A percentile compares a stretch with the other conserved stretches of the same genome.
Evolutionary conservation across 257 asterid genomes (phyloP).

Genomic region (Scutellaria baicalensis): DNA sequence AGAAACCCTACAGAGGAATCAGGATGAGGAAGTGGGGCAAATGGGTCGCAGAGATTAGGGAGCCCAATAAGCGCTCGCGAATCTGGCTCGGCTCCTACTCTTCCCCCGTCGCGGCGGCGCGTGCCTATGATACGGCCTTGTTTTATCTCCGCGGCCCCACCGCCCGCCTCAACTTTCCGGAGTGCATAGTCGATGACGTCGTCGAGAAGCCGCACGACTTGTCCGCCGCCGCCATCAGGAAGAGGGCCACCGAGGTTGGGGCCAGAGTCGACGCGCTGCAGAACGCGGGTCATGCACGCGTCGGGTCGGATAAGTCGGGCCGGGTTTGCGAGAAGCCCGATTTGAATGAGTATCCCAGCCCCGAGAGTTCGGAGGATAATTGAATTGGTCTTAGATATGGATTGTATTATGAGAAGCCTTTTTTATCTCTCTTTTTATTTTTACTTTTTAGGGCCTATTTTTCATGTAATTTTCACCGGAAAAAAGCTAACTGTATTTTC

Average conservation of each 20-base stretch:
- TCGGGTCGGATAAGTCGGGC: neutral
- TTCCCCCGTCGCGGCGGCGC: constrained; percentile 85
- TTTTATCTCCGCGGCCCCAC: constrained; percentile 74
- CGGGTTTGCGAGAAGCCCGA: constrained; percentile 52
- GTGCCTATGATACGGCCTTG: constrained; percentile 88
- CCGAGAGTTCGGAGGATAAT: constrained; percentile 53
- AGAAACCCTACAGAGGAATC: constrained; percentile 75
- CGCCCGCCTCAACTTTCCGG: constrained; percentile 86
- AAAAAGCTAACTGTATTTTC: constrained; percentile 12
- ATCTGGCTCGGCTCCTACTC: constrained; percentile 90
- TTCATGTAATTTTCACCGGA: constrained; percentile 9
- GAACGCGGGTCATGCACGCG: constrained; percentile 1
- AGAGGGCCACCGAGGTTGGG: constrained; percentile 81
- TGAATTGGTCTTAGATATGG: constrained; percentile 9
- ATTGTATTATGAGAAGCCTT: neutral
- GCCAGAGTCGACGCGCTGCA: constrained; percentile 84
- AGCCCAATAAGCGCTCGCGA: constrained; percentile 76
- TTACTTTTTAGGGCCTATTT: neutral
- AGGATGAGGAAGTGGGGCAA: constrained; percentile 98
- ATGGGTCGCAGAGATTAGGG: constrained; percentile 93
- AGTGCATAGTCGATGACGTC: constrained; percentile 28
- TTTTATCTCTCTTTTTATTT: neutral
- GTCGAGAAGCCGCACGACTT: constrained; percentile 33
- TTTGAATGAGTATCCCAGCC: constrained; percentile 80
- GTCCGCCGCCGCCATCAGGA: constrained; percentile 70